Base-by-base conservation (phyloP, 768 basidiomycete genomes). In the Pleurotus citrinopileatus region DNA sequence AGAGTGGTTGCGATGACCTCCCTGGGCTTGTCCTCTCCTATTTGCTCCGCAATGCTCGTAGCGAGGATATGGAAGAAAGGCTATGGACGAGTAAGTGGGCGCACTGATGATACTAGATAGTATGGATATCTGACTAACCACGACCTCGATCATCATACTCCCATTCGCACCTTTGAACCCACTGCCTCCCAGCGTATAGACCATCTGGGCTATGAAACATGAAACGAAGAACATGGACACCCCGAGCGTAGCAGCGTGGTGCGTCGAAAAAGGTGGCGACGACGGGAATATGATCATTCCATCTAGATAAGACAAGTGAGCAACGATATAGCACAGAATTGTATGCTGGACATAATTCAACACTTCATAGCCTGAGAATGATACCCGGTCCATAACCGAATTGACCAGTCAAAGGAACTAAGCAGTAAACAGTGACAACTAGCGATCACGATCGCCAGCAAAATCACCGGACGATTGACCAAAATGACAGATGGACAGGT, bases 111-210 rank as follows among this genome's bases (percentile, higher is more conserved):
- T n/a, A n/a, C n/a, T n/a, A n/a, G n/a, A n/a, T 13, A 32, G 29
- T 6, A 32, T 47, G 48, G 46, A 80, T 87, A 40, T 12, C 5
- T n/a, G 12, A 51, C 48, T 37, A 66, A 93, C 90, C 60, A 98
- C 94, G 9, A 95, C 92, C 70, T 98, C 96, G 57, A 99, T 98
- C 94, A 98, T 97, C 94, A 95, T 94, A 58, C 90, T 93, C 4
- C 91, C 92, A 69, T 93, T 94, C 1, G 88, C 93, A 46, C 91
- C 91, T 7, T 84, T 84, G 67, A 99, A 97, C 20, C 85, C 86
- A 60, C 89, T 94, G 3, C 91, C 96, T 3, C 94, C 95, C 7
- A 86, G 68, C 1, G 89, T 87, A 67, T 92, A 98, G 0, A 88
- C 81, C 20, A 97, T 70, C 64, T 98, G 96, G 0, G 94, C 75